Evolutionary conservation across 345 rosid genomes (phyloP), one percentile per base, ranked within the genome.

Genomic region (Leavenworthia alabamica): DNA sequence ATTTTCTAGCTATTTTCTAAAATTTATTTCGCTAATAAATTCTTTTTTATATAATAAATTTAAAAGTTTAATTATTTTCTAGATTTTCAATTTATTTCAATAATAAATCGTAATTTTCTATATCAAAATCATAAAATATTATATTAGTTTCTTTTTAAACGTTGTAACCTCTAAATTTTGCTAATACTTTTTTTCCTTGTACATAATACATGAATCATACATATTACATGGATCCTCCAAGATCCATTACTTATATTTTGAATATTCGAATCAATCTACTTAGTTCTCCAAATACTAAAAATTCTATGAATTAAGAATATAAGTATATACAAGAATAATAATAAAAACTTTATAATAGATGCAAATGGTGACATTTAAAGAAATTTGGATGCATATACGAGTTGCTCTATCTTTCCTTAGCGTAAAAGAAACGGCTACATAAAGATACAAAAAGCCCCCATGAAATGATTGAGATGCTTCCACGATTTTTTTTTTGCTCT

Each of bases 391-490:
- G 68, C 63, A 70, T 46, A 62, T 43, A 70, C 74, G 62, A 54
- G 39, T 54, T 70, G 68, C 63, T 37, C 63, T 45, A 70, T 54
- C 63, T 70, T 70, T 70, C 35, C 68, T 70, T 70, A 62, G 63
- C 68, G 63, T 62, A 62, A 70, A 70, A 70, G 74, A 28, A 70
- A 46, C 51, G 58, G 63, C 68, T 54, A 31, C 74, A 62, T 46
- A 70, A 54, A 70, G 62, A 70, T 9, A 70, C 68, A 70, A 61
- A 69, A 70, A 62, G 74, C 14, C 28, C 32, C 40, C 57, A 37
- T 70, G 68, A 54, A 70, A 70, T 70, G 68, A 70, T 70, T 70
- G 49, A 62, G 68, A 62, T 70, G 63, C 51, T 62, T 62, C 74
- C 52, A 46, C 37, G 43, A 49, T 19, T 45, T 54, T 45, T 36